A percentile compares a stretch with the other conserved stretches of the same genome.
Evolutionary conservation across 2,329 filamentous ascomycete genomes (phyloP).

Genomic region (Clonostachys byssicola): DNA sequence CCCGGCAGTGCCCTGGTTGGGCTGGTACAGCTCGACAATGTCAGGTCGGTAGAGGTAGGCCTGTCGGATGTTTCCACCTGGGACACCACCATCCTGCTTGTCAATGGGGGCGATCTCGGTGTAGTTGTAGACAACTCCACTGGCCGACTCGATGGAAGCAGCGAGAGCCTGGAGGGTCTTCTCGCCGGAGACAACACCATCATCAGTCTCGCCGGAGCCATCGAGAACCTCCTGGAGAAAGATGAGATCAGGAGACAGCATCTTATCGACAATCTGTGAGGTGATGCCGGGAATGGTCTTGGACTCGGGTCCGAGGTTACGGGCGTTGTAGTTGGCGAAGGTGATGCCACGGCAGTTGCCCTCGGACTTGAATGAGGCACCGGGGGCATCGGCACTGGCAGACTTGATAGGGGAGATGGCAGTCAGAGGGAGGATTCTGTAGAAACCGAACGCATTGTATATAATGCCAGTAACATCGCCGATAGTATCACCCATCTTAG

Average conservation of each 20-base stretch:
- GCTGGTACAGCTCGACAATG: constrained; percentile 53
- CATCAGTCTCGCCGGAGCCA: constrained; percentile 55
- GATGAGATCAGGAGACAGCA: constrained; percentile 60
- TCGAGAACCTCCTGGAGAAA: constrained; percentile 72
- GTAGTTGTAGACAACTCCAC: constrained; percentile 53
- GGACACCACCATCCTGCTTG: constrained; percentile 59
- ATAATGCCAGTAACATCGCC: constrained; percentile 67
- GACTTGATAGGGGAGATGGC: constrained; percentile 43
- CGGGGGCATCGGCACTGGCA: constrained; percentile 38
- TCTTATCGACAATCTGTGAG: constrained; percentile 58
- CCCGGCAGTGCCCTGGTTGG: constrained; percentile 48
- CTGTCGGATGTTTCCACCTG: constrained; percentile 68
- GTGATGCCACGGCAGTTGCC: constrained; percentile 58
- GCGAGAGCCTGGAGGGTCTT: constrained; percentile 53
- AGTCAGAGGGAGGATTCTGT: constrained; percentile 62
- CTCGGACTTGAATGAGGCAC: constrained; percentile 47
- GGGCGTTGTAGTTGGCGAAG: constrained; percentile 65
- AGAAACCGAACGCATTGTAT: constrained; percentile 63
- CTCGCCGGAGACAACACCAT: constrained; percentile 53
- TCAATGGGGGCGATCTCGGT: constrained; percentile 55
- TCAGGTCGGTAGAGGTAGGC: constrained; percentile 66
- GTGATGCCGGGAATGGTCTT: constrained; percentile 54
- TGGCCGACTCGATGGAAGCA: constrained; percentile 41
- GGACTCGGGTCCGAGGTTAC: constrained; percentile 59
- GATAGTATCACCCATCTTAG: constrained; percentile 61